Conservation (phyloP, 164 flowering plant species). For the Aristolochia contorta region DNA sequence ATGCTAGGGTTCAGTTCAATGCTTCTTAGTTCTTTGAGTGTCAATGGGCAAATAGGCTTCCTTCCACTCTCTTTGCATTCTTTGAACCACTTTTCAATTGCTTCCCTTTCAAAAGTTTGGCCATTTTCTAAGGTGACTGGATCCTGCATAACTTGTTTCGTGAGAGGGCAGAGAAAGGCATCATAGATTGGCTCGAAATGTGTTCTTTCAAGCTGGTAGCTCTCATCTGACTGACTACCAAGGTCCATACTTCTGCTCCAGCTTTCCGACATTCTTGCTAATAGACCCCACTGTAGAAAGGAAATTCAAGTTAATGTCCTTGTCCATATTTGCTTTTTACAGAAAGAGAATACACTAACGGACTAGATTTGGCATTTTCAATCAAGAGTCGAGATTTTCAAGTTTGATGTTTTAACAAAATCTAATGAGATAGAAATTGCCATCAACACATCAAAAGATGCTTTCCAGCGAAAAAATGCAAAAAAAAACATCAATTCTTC, state of each 20-base stretch:
- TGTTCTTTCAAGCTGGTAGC: constrained; percentile 51
- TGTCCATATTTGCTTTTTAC: neutral
- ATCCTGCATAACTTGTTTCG: constrained; percentile 86
- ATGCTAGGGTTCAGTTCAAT: constrained; percentile 81
- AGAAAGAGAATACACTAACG: no score
- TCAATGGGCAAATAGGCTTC: constrained; percentile 72
- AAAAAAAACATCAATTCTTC: no score
- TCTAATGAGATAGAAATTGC: no score
- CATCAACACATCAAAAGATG: no score
- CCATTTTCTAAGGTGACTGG: constrained; percentile 92
- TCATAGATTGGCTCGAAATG: constrained; percentile 82
- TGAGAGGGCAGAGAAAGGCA: constrained; percentile 85
- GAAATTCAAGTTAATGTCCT: neutral
- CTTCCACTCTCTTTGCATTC: constrained; percentile 77
- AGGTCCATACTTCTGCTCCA: constrained; percentile 57
- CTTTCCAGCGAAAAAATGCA: no score
- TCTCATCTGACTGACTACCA: constrained; percentile 73
- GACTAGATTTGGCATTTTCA: no score
- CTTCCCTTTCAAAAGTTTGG: constrained; percentile 80
- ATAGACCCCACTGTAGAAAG: constrained; percentile 1
- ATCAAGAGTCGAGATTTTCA: no score
- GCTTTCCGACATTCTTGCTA: constrained; percentile 50
- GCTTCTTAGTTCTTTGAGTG: constrained; percentile 55
- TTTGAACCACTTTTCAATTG: constrained; percentile 89
- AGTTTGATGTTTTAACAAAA: no score